Conservation (phyloP, 805 yeast species). For the Sugiyamaella floridensis region DNA sequence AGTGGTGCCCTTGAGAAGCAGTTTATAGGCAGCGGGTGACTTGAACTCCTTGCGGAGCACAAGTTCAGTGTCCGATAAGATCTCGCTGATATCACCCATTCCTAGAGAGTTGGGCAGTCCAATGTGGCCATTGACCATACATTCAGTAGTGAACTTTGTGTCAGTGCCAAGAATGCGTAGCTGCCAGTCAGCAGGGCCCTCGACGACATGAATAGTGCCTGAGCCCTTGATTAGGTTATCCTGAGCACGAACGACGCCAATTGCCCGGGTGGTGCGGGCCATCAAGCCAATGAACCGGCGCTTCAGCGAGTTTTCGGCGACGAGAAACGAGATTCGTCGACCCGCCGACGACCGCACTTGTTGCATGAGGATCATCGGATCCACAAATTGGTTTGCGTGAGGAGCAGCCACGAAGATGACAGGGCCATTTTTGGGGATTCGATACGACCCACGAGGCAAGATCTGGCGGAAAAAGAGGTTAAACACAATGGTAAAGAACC, state of each 20-base stretch:
- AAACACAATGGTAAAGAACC: slow-evolving; percentile 38
- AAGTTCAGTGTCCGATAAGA: slow-evolving; percentile 67
- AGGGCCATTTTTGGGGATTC: slow-evolving; percentile 66
- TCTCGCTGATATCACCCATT: slow-evolving; percentile 58
- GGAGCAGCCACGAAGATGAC: slow-evolving; percentile 94
- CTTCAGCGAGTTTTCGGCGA: slow-evolving; percentile 73
- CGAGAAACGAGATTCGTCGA: slow-evolving; percentile 69
- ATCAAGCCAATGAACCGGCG: slow-evolving; percentile 64
- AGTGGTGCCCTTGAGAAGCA: slow-evolving; percentile 46
- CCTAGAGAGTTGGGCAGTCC: slow-evolving; percentile 78
- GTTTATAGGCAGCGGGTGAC: slow-evolving; percentile 34
- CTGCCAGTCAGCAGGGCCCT: slow-evolving; percentile 41
- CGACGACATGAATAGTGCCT: slow-evolving; percentile 50
- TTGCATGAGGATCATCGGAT: slow-evolving; percentile 74
- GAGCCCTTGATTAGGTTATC: slow-evolving; percentile 64
- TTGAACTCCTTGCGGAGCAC: slow-evolving; percentile 64
- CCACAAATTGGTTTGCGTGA: slow-evolving; percentile 93
- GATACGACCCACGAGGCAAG: slow-evolving; percentile 78
- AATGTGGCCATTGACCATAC: slow-evolving; percentile 57
- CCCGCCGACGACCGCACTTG: slow-evolving; percentile 63
- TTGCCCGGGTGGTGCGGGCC: slow-evolving; percentile 69
- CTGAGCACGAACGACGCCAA: slow-evolving; percentile 90
- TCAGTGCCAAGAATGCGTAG: slow-evolving; percentile 53
- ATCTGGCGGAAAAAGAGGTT: slow-evolving; percentile 82
- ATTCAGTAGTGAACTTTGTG: slow-evolving; percentile 60